A percentile compares a stretch with the other conserved stretches of the same genome.
These are phyloP conservation scores for Pharus latifolius DNA, from an alignment of 176 grass and related monocot species.

Conservation along the genomic window DNA sequence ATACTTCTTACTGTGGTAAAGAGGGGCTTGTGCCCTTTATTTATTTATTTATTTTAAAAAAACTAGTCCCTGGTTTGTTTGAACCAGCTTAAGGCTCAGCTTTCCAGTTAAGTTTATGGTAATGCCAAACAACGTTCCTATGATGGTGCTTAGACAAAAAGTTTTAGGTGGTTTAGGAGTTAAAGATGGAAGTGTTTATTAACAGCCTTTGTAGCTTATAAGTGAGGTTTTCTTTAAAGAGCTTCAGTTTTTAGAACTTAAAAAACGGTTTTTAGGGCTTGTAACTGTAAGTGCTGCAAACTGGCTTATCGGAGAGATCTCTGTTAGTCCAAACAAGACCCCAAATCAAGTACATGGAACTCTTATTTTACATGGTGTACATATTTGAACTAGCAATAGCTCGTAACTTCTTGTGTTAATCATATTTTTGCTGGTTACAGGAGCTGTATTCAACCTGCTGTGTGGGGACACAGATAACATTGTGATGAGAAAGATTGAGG, in stretches of 20 bases:
- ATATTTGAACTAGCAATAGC: background rate
- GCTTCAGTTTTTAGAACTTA: background rate
- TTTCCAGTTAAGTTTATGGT: too few species aligned
- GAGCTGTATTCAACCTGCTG: constrained; percentile 92
- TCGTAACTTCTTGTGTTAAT: background rate
- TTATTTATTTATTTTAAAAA: too few species aligned
- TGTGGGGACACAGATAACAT: constrained; percentile 50
- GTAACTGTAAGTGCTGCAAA: background rate
- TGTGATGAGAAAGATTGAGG: constrained; percentile 89
- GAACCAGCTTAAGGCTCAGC: background rate
- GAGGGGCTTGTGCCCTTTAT: too few species aligned
- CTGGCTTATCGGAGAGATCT: background rate
- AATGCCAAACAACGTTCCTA: background rate
- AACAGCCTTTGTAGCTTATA: background rate
- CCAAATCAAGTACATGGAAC: background rate
- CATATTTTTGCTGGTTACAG: constrained; percentile 45
- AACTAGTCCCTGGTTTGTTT: too few species aligned
- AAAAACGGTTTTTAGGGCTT: background rate
- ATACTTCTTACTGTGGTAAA: too few species aligned
- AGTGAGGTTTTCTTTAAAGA: background rate
- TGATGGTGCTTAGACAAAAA: background rate
- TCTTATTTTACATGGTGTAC: background rate
- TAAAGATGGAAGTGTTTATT: background rate
- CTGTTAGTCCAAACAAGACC: background rate
- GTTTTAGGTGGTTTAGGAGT: background rate